Evolutionary conservation across 306 rosid species (phyloP).

Genomic region (Oemleria cerasiformis): DNA sequence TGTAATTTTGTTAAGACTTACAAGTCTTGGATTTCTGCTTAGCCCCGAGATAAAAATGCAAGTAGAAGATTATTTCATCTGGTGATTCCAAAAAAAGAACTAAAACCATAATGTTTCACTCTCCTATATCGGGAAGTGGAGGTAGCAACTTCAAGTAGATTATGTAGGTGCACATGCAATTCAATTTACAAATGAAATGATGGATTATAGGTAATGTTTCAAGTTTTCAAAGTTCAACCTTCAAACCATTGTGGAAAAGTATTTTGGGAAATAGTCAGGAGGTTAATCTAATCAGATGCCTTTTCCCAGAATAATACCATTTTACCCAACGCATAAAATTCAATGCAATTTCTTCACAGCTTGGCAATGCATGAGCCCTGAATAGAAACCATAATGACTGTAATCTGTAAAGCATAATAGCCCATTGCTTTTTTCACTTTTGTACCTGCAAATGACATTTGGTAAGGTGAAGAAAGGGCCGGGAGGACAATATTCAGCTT

Average conservation of each 20-base stretch:
- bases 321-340: not conserved
- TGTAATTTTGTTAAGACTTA: too few relatives aligned
- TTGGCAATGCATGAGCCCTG: not conserved
- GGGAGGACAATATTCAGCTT: conserved; percentile 63
- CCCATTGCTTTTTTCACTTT: not conserved
- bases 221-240: too few relatives aligned
- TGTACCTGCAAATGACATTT: conserved; percentile 87
- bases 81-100: too few relatives aligned
- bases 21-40: too few relatives aligned
- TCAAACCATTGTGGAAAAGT: too few relatives aligned
- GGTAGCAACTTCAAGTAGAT: not conserved
- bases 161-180: not conserved
- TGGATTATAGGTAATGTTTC: too few relatives aligned
- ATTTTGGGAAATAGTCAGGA: not conserved
- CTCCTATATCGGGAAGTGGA: too few relatives aligned
- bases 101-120: too few relatives aligned
- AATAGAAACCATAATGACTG: not conserved
- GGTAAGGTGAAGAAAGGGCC: conserved; percentile 66
- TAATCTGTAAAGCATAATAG: not conserved
- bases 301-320: not conserved
- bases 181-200: not conserved
- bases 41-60: too few relatives aligned
- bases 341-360: not conserved
- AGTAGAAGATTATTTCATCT: too few relatives aligned
- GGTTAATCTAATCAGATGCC: not conserved